Conservation (phyloP, 2,329 filamentous ascomycete genomes). For the Sarocladium oryzae region DNA sequence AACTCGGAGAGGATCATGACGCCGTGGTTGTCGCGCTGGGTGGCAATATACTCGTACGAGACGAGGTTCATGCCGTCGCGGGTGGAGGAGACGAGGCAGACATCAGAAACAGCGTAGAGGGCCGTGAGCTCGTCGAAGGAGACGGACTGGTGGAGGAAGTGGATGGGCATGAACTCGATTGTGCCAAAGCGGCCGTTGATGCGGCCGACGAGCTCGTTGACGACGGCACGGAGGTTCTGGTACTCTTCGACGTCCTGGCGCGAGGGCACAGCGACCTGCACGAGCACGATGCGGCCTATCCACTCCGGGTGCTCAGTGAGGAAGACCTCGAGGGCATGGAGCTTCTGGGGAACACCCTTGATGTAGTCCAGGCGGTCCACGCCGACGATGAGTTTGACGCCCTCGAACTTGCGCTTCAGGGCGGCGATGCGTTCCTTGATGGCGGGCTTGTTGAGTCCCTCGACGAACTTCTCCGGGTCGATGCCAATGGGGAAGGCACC, state of each 20-base stretch:
- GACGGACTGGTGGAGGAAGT: slow-evolving; percentile 96
- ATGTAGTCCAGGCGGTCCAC: slow-evolving; percentile 95
- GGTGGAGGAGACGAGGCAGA: slow-evolving; percentile 89
- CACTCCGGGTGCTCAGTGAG: slow-evolving; percentile 94
- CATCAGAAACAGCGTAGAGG: slow-evolving; percentile 86
- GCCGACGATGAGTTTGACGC: slow-evolving; percentile 92
- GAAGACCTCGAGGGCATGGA: slow-evolving; percentile 95
- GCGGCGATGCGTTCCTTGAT: slow-evolving; percentile 83
- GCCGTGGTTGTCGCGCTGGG: slow-evolving; percentile 83
- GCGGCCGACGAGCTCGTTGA: slow-evolving; percentile 92
- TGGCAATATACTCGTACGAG: slow-evolving; percentile 96
- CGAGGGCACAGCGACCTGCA: slow-evolving; percentile 92
- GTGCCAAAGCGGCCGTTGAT: slow-evolving; percentile 98
- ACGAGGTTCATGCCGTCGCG: slow-evolving; percentile 98
- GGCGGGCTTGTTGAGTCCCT: slow-evolving; percentile 76
- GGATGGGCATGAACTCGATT: slow-evolving; percentile 97
- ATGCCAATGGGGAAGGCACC: slow-evolving; percentile 98
- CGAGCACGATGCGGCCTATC: slow-evolving; percentile 94
- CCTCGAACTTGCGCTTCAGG: slow-evolving; percentile 85
- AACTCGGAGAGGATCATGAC: slow-evolving; percentile 96
- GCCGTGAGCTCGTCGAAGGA: slow-evolving; percentile 91
- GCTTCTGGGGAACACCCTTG: slow-evolving; percentile 96
- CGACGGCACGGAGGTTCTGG: slow-evolving; percentile 88
- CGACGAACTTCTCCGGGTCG: slow-evolving; percentile 91
- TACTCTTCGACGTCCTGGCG: slow-evolving; percentile 97